phyloP scores from a whole-genome alignment of 805 yeast genomes.

The Metschnikowia dekortorum region DNA sequence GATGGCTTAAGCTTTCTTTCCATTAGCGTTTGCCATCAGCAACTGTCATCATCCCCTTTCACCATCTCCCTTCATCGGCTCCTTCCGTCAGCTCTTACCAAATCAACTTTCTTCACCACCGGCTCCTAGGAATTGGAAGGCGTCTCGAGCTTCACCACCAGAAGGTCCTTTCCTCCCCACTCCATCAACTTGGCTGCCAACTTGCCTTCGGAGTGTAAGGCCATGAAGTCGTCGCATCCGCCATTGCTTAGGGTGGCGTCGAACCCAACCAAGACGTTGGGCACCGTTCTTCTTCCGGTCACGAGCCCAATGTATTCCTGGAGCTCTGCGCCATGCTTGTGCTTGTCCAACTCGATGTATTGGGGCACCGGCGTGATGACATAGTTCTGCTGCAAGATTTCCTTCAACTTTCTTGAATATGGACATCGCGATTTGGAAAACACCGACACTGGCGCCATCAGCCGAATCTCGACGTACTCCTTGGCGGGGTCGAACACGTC shows the following conservation, averaged over 20 bases:
- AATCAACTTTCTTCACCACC: not conserved
- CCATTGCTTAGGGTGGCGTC: conserved; percentile 54
- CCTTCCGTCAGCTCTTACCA: too few relatives aligned
- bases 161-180: conserved; percentile 61
- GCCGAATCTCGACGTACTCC: conserved; percentile 50
- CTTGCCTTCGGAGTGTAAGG: conserved; percentile 53
- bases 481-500: conserved; percentile 31
- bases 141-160: conserved; percentile 46
- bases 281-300: conserved; percentile 15
- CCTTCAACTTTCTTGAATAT: conserved; percentile 67
- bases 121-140: conserved; percentile 46
- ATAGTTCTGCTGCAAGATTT: conserved; percentile 58
- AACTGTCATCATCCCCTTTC: too few relatives aligned
- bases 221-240: conserved; percentile 78
- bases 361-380: conserved; percentile 66
- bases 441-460: conserved; percentile 60
- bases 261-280: conserved; percentile 16
- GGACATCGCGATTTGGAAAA: conserved; percentile 65
- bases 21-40: too few relatives aligned
- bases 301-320: conserved; percentile 61
- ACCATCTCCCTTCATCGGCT: too few relatives aligned
- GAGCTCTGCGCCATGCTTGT: conserved; percentile 67
- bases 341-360: conserved; percentile 79
- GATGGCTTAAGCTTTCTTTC: not conserved
- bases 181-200: conserved; percentile 47